Evolutionary conservation across 2,329 filamentous ascomycete species (phyloP), one percentile per base, ranked within the genome.

Genomic region (Fusarium chuoi): DNA sequence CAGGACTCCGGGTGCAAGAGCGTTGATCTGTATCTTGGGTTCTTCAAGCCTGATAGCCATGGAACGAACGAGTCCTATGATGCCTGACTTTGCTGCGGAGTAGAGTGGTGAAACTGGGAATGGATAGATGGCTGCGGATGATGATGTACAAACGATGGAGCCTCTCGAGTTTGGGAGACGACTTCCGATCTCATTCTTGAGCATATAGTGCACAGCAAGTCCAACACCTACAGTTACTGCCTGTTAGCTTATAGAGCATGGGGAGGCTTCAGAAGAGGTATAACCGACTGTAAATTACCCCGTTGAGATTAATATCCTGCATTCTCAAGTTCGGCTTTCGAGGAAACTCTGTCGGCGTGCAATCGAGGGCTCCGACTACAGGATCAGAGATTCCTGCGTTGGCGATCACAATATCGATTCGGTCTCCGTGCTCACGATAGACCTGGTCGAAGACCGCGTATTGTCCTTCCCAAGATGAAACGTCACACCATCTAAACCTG

Each of bases 311-410:
- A 0, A 63, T 61, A 2, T 63, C 55, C 3, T 63, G 61, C 61
- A 63, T 63, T 2, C n/a, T 63, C 20, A 61, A 4, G 5, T 63
- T 44, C 1, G 61, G 61, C 14, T 63, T 63, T 0, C 61, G 3
- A 1, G 61, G 55, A 41, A 63, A 61, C 28, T 63, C 61, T 11
- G 61, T 61, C 0, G 61, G 55, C 0, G 42, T 48, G 1, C 55
- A 63, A 36, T 63, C 61, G 0, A 63, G 61, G 1, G 61, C 61
- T 5, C 61, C 61, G 12, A 63, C 61, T 17, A 63, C n/a, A 14
- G 61, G 61, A 24, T 63, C 61, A 5, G 61, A 63, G 2, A 63
- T 63, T 2, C 61, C 61, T 2, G 61, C 61, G 8, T 63, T 63
- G 2, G 61, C 61, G 11, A 63, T 48, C 2, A 61, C 61, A 48